Percentiles rank a stretch among this genome's conserved stretches.
These are phyloP conservation scores for Canariomyces notabilis DNA, from an alignment of 2,329 filamentous ascomycete species.

Conservation along the genomic window DNA sequence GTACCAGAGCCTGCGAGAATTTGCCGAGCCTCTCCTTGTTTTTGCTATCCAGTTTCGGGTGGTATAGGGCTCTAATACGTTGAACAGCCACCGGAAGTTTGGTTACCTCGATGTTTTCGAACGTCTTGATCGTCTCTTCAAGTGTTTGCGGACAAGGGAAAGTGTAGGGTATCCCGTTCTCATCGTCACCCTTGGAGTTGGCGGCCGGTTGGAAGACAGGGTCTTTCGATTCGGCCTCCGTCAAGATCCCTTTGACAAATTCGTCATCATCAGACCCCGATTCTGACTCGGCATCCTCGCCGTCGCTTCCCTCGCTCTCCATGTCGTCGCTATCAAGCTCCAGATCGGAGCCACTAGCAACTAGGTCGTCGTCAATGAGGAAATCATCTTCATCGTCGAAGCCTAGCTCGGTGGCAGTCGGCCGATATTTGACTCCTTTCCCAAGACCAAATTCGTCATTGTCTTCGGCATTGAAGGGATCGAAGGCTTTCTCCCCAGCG, in stretches of 20 bases:
- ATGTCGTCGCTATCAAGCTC: slow-evolving; percentile 52
- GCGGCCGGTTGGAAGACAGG: slow-evolving; percentile 44
- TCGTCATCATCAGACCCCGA: slow-evolving; percentile 55
- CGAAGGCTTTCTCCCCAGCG: slow-evolving; percentile 29
- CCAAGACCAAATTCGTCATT: slow-evolving; percentile 57
- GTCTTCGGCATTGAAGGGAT: slow-evolving; percentile 37
- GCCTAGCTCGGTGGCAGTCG: slow-evolving; percentile 58
- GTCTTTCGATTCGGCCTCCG: slow-evolving; percentile 51
- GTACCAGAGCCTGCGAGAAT: slow-evolving; percentile 62
- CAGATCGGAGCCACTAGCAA: slow-evolving; percentile 74
- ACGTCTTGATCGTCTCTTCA: slow-evolving; percentile 64
- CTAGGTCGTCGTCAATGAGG: slow-evolving; percentile 78
- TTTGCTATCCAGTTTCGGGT: slow-evolving; percentile 75
- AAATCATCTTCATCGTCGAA: slow-evolving; percentile 96
- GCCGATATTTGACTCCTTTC: slow-evolving; percentile 50
- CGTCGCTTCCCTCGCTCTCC: slow-evolving; percentile 43
- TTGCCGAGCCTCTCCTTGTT: slow-evolving; percentile 78
- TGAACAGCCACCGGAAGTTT: slow-evolving; percentile 77
- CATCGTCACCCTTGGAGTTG: slow-evolving; percentile 42
- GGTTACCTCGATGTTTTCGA: slow-evolving; percentile 54
- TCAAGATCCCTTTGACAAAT: slow-evolving; percentile 65
- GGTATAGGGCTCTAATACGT: slow-evolving; percentile 85
- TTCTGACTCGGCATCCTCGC: slow-evolving; percentile 35
- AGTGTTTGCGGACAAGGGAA: slow-evolving; percentile 80
- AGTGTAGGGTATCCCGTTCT: slow-evolving; percentile 68